Conservation (phyloP, 2,329 filamentous ascomycete genomes). For the Phialemoniopsis sp. region DNA sequence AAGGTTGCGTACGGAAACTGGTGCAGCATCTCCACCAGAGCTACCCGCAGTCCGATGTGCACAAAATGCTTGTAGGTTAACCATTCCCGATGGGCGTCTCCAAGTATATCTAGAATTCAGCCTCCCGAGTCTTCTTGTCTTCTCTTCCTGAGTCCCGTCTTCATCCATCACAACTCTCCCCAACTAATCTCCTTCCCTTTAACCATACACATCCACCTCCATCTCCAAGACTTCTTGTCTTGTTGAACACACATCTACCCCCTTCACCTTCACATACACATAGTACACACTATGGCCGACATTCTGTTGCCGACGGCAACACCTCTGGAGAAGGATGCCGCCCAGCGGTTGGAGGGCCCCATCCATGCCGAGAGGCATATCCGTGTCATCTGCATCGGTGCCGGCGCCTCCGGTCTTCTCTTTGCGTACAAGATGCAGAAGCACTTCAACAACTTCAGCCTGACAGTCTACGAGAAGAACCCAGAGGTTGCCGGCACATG, state of each 20-base stretch:
- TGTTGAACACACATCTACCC: not conserved
- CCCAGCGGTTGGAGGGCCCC: slow-evolving; percentile 5
- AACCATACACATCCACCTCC: not conserved
- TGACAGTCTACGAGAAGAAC: slow-evolving; percentile 42
- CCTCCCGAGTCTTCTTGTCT: no score
- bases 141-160: not conserved
- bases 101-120: no score
- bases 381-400: slow-evolving; percentile 36
- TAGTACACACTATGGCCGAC: slow-evolving; percentile 5
- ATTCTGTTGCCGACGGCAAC: slow-evolving; percentile 2
- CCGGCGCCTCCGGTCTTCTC: slow-evolving; percentile 40
- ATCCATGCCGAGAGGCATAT: slow-evolving; percentile 14
- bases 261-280: not conserved
- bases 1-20: no score
- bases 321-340: slow-evolving; percentile 1
- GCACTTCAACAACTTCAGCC: slow-evolving; percentile 33
- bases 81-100: no score
- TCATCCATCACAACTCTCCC: not conserved
- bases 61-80: no score
- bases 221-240: not conserved
- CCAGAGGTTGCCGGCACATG: slow-evolving; percentile 42
- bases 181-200: not conserved
- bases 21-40: no score
- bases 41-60: no score
- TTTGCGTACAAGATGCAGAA: slow-evolving; percentile 41